phyloP scores from a whole-genome alignment of 148 eudicot species.

The Vaccinium macrocarpon region DNA sequence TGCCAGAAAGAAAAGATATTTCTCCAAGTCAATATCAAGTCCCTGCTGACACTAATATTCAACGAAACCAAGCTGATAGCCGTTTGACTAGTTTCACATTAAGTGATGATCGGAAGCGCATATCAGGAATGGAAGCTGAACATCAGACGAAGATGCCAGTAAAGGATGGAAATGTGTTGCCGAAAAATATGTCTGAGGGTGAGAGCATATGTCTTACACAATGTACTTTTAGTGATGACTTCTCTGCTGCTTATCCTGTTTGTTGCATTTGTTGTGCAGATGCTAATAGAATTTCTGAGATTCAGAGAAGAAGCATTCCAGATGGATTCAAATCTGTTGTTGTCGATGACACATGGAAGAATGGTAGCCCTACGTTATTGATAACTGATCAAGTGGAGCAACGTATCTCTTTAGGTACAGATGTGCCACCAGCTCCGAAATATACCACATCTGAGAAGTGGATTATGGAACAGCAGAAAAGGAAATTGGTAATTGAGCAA shows the following conservation, averaged over 20 bases:
- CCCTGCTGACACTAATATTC: constrained; percentile 30
- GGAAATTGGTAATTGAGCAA: constrained; percentile 51
- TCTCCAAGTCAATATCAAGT: constrained; percentile 36
- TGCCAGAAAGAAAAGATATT: constrained; percentile 41
- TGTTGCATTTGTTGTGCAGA: constrained; percentile 22
- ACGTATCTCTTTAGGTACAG: constrained; percentile 32
- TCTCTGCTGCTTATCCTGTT: constrained; percentile 21
- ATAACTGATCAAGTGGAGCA: constrained; percentile 55
- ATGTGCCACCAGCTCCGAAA: constrained; percentile 50
- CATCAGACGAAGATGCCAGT: constrained; percentile 31
- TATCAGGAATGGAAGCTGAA: constrained; percentile 39
- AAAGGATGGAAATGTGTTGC: constrained; percentile 40
- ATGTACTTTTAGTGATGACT: constrained; percentile 8
- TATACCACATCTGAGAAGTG: constrained; percentile 76
- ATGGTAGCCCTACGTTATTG: constrained; percentile 26
- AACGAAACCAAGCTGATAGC: constrained; percentile 40
- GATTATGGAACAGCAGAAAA: constrained; percentile 74
- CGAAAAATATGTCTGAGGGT: constrained; percentile 41
- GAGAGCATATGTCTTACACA: constrained; percentile 10
- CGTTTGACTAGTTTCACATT: constrained; percentile 34
- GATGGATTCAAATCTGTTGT: constrained; percentile 35
- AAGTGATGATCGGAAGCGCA: constrained; percentile 47
- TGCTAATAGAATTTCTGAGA: constrained; percentile 27
- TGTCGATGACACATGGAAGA: constrained; percentile 30
- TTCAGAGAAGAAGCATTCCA: constrained; percentile 27